Conservation (phyloP, 2,329 filamentous ascomycete species). For the Neonectria faginata region DNA sequence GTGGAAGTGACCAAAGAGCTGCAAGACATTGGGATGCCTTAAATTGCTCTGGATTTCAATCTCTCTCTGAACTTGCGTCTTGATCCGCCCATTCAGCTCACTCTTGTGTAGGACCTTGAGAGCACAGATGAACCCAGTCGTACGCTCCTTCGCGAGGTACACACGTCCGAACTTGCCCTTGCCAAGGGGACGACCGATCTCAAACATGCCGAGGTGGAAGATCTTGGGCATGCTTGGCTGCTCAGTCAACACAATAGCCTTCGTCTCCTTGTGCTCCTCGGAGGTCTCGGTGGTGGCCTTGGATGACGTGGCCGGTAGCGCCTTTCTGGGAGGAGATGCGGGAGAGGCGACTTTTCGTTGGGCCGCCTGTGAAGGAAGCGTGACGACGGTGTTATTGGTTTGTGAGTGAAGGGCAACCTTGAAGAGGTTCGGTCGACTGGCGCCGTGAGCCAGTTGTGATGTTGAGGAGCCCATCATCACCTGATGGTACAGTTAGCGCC, state of each 20-base stretch:
- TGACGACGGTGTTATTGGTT: conserved; percentile 75
- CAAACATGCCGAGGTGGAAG: conserved; percentile 93
- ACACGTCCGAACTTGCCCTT: conserved; percentile 92
- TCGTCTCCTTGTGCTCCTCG: conserved; percentile 66
- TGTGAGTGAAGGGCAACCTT: conserved; percentile 87
- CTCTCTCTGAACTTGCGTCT: conserved; percentile 87
- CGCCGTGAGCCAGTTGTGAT: conserved; percentile 61
- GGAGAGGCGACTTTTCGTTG: conserved; percentile 63
- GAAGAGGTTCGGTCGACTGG: conserved; percentile 82
- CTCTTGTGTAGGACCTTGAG: conserved; percentile 88
- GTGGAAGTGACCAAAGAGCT: conserved; percentile 88
- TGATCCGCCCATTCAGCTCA: conserved; percentile 79
- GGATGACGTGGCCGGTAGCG: conserved; percentile 56
- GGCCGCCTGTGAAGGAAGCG: conserved; percentile 74
- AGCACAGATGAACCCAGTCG: conserved; percentile 83
- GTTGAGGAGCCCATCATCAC: conserved; percentile 45
- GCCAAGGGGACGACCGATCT: conserved; percentile 86
- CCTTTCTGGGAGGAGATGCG: conserved; percentile 65
- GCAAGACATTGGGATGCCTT: conserved; percentile 84
- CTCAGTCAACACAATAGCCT: conserved; percentile 65
- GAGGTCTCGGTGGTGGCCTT: conserved; percentile 62
- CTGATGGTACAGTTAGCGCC: conserved; percentile 56
- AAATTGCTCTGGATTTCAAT: conserved; percentile 91
- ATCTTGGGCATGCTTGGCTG: conserved; percentile 70
- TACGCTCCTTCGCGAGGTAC: conserved; percentile 83